These are phyloP conservation scores for Wallacemonas collosoma DNA, from an alignment of 208 protist genomes.

Conservation along the genomic window DNA sequence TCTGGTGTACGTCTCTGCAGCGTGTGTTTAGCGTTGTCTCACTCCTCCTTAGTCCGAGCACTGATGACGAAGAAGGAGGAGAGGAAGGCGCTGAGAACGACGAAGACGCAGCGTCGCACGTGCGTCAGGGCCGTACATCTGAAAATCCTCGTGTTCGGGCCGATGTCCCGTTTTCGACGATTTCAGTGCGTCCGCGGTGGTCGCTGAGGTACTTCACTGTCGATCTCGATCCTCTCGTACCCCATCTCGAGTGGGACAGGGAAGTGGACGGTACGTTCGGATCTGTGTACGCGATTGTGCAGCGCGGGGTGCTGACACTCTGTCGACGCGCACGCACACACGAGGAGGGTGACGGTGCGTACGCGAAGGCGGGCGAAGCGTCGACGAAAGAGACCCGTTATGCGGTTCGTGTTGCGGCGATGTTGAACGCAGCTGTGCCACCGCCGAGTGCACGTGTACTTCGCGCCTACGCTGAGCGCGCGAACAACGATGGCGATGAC, in stretches of 20 bases:
- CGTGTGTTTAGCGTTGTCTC: constrained; percentile 47
- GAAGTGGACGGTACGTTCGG: constrained; percentile 63
- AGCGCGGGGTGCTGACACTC: not conserved
- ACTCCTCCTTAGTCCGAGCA: constrained; percentile 21
- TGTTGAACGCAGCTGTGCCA: constrained; percentile 59
- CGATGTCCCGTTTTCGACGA: not conserved
- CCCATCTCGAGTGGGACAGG: constrained; percentile 48
- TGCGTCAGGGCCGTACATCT: no score
- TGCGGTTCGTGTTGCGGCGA: constrained; percentile 33
- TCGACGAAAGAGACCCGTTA: not conserved
- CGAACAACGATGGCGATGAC: not conserved
- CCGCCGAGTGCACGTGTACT: not conserved
- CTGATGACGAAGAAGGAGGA: not conserved
- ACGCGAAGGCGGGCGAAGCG: no score
- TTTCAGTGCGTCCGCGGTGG: not conserved
- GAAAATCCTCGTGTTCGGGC: no score
- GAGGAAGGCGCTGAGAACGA: not conserved
- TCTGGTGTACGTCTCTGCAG: constrained; percentile 70
- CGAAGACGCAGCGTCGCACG: not conserved
- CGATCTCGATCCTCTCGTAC: constrained; percentile 48
- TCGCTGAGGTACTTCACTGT: constrained; percentile 24
- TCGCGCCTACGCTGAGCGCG: constrained; percentile 22
- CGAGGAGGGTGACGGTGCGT: no score
- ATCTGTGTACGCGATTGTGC: constrained; percentile 33
- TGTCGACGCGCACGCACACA: no score